Percentiles rank a stretch among this genome's conserved stretches.
These are phyloP conservation scores for Trichoderma sp. DNA, from an alignment of 2,329 filamentous ascomycete species.

Conservation along the genomic window DNA sequence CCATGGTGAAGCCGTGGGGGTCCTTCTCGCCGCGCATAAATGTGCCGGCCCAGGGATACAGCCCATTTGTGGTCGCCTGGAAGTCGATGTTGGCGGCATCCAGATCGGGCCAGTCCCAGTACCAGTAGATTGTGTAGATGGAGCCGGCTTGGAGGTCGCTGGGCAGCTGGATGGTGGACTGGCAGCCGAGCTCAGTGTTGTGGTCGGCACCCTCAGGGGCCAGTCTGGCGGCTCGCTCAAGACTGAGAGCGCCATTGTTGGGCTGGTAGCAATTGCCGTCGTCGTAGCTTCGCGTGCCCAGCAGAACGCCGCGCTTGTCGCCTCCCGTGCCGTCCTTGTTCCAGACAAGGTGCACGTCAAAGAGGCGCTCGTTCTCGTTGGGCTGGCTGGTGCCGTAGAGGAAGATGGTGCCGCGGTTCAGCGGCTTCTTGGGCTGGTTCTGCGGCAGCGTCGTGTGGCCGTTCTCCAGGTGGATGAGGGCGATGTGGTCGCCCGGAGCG, in stretches of 20 bases:
- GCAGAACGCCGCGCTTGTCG: constrained; percentile 73
- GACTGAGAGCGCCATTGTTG: constrained; percentile 63
- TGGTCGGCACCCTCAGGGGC: constrained; percentile 56
- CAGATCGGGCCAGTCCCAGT: constrained; percentile 88
- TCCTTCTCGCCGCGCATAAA: constrained; percentile 46
- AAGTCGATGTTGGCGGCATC: constrained; percentile 47
- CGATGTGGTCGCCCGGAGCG: constrained; percentile 64
- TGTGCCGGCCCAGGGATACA: constrained; percentile 49
- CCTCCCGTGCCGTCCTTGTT: constrained; percentile 79
- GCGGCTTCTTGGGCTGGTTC: constrained; percentile 61
- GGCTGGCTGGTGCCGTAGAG: constrained; percentile 72
- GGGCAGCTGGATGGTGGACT: constrained; percentile 79
- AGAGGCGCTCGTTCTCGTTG: constrained; percentile 52
- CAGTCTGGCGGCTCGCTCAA: constrained; percentile 60
- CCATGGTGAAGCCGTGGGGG: constrained; percentile 43
- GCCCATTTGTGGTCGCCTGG: constrained; percentile 45
- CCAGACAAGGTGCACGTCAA: constrained; percentile 77
- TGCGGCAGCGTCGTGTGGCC: constrained; percentile 70
- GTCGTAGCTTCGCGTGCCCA: constrained; percentile 81
- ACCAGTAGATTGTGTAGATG: constrained; percentile 86
- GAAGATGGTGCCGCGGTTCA: constrained; percentile 71
- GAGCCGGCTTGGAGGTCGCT: constrained; percentile 62
- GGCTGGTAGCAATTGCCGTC: constrained; percentile 88
- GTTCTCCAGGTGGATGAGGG: constrained; percentile 73
- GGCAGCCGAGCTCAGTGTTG: constrained; percentile 72